Percentiles rank a stretch among this genome's conserved stretches.
These are phyloP conservation scores for Scenedesmus sp. DNA, from an alignment of 163 green algal genomes.

Conservation along the genomic window DNA sequence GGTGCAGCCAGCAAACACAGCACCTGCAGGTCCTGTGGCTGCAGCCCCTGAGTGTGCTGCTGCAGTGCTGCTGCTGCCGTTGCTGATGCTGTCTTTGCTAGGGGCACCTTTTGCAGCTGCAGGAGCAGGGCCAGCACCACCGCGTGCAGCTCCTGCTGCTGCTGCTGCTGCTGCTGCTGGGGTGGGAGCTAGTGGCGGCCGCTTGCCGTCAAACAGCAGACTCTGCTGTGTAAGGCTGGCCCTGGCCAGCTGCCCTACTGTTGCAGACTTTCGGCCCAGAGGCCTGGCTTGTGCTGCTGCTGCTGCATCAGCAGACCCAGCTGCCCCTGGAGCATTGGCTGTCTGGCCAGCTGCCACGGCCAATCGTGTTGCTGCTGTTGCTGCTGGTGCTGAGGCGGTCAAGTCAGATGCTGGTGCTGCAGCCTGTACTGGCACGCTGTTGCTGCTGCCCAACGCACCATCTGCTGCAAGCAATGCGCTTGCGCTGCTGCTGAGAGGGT, in stretches of 20 bases:
- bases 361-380: neutral
- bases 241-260: slow-evolving; percentile 28
- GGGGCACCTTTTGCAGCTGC: neutral
- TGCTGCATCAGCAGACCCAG: neutral
- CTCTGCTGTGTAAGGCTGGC: slow-evolving; percentile 28
- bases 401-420: no score
- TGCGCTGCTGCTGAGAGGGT: neutral
- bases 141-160: neutral
- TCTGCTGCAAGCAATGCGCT: neutral
- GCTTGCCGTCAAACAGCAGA: slow-evolving; percentile 25
- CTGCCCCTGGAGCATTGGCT: neutral
- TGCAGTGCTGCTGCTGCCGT: neutral
- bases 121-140: neutral
- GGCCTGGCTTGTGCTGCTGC: neutral
- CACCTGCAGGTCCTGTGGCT: neutral
- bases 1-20: neutral
- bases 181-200: neutral
- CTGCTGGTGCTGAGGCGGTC: neutral
- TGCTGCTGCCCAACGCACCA: neutral
- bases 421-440: neutral
- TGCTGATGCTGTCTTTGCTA: neutral
- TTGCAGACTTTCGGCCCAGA: neutral
- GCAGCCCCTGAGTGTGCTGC: neutral
- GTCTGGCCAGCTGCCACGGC: neutral
- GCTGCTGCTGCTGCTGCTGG: slow-evolving; percentile 9